Percentiles rank a stretch among this genome's conserved stretches.
Conservation (phyloP, 148 eudicot species). For the Camellia japonica region DNA sequence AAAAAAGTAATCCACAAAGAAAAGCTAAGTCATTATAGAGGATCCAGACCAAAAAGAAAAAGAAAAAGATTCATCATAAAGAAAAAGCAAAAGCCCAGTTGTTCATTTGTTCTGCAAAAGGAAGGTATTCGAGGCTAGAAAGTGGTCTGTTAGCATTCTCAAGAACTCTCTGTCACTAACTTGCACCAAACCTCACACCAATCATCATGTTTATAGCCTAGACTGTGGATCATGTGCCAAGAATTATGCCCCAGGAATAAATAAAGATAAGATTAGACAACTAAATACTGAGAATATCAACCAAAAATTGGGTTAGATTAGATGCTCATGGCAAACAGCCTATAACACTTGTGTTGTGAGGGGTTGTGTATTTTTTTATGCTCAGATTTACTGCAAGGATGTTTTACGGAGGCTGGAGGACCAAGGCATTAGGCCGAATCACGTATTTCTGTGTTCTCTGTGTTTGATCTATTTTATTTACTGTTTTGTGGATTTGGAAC, state of each 20-base stretch:
- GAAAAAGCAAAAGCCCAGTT: slow-evolving; percentile 30
- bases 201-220: slow-evolving; percentile 11
- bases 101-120: slow-evolving; percentile 21
- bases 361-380: no score
- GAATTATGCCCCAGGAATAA: neutral
- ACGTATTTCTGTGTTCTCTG: no score
- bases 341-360: neutral
- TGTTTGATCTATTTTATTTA: no score
- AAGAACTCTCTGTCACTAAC: slow-evolving; percentile 5
- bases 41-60: slow-evolving; percentile 14
- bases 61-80: slow-evolving; percentile 16
- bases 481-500: no score
- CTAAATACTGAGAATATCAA: neutral
- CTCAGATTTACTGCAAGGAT: no score
- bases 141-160: slow-evolving; percentile 11
- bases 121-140: slow-evolving; percentile 22
- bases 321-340: neutral
- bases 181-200: slow-evolving; percentile 7
- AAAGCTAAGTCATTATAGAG: slow-evolving; percentile 18
- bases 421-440: no score
- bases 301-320: neutral
- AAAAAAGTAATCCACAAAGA: slow-evolving; percentile 19
- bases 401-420: no score
- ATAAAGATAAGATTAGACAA: neutral
- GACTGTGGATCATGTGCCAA: neutral